Conservation (phyloP, 768 basidiomycete species). For the Tricholoma hemisulphureum region DNA sequence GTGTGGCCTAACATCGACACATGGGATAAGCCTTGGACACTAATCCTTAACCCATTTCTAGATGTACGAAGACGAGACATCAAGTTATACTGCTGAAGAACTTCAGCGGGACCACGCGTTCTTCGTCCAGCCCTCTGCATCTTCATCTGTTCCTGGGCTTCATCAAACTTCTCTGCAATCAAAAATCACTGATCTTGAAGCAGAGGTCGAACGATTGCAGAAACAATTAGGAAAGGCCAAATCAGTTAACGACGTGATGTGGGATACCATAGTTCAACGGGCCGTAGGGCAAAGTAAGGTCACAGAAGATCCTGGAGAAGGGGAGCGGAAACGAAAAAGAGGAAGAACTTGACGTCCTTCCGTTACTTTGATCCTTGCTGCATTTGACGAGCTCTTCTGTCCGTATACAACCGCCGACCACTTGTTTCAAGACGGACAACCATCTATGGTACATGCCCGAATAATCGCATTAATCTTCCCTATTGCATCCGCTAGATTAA, state of each 20-base stretch:
- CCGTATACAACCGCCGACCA: background rate
- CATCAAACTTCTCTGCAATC: conserved; percentile 46
- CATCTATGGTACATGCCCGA: background rate
- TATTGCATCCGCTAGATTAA: too few species aligned
- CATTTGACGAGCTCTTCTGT: background rate
- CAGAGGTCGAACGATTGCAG: conserved; percentile 63
- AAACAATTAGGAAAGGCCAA: conserved; percentile 81
- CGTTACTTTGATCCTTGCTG: background rate
- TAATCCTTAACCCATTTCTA: conserved; percentile 2
- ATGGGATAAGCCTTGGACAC: background rate
- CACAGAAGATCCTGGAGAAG: conserved; percentile 13
- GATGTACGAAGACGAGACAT: conserved; percentile 31
- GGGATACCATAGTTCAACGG: conserved; percentile 78
- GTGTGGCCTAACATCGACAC: conserved; percentile 11
- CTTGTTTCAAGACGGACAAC: background rate
- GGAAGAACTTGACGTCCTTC: conserved; percentile 21
- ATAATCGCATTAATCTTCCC: background rate
- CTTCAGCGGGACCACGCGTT: conserved; percentile 64
- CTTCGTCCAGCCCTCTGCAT: conserved; percentile 52
- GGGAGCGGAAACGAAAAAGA: conserved; percentile 31
- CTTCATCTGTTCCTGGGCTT: conserved; percentile 24
- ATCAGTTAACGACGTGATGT: conserved; percentile 91
- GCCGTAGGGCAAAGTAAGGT: conserved; percentile 41
- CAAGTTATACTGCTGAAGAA: conserved; percentile 50
- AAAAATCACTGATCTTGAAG: conserved; percentile 66